These are phyloP conservation scores for Leishmania lainsoni DNA, from an alignment of 208 protist genomes.

Conservation along the genomic window DNA sequence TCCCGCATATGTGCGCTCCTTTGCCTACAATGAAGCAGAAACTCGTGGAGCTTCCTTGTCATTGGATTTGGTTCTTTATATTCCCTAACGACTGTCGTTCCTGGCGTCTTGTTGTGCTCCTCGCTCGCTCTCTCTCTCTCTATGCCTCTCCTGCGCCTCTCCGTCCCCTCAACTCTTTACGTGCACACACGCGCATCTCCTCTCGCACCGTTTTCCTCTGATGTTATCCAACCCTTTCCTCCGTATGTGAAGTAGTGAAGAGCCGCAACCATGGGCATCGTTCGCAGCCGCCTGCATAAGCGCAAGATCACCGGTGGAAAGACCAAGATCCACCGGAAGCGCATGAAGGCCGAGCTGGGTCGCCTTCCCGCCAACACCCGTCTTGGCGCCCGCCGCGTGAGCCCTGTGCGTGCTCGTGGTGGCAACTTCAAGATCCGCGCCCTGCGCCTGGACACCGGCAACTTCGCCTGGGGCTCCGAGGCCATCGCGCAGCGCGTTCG, in stretches of 20 bases:
- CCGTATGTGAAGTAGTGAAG: neutral
- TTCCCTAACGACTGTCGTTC: neutral
- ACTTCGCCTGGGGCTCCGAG: conserved; percentile 97
- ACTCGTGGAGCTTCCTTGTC: neutral
- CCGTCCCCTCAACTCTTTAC: neutral
- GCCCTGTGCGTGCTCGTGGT: conserved; percentile 95
- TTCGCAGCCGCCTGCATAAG: conserved; percentile 98
- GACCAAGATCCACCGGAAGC: conserved; percentile 92
- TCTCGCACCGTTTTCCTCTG: neutral
- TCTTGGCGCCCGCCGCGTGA: conserved; percentile 93
- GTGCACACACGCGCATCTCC: neutral
- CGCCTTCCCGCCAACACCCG: conserved; percentile 97
- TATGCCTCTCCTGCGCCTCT: neutral
- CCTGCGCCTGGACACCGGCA: conserved; percentile 98
- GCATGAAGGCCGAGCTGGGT: conserved; percentile 98
- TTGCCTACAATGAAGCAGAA: neutral
- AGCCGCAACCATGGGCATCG: conserved; percentile 94
- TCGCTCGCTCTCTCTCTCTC: neutral
- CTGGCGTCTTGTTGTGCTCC: neutral
- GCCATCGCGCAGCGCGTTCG: conserved; percentile 91
- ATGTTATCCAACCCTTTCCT: neutral
- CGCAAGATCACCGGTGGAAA: conserved; percentile 97
- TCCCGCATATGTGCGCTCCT: neutral
- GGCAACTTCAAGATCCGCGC: conserved; percentile 99
- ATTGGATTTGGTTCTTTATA: too few species aligned